A percentile compares a stretch with the other conserved stretches of the same genome.
phyloP scores from a whole-genome alignment of 164 flowering plant genomes.

The Platanus orientalis region DNA sequence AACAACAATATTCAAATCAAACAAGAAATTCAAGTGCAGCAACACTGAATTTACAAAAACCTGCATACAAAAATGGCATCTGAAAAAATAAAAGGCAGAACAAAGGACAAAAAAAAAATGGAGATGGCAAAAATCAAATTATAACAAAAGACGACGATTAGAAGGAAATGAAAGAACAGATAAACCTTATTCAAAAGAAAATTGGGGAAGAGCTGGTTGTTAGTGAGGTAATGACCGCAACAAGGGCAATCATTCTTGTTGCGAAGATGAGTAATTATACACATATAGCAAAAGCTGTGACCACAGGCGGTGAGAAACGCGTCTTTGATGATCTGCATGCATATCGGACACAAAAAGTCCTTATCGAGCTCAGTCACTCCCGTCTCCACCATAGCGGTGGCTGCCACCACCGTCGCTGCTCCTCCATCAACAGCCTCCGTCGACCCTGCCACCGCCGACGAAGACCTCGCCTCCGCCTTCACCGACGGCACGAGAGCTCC shows the following conservation, averaged over 20 bases:
- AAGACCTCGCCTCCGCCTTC: constrained; percentile 33
- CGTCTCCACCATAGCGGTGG: constrained; percentile 8
- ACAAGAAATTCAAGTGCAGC: neutral
- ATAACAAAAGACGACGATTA: neutral
- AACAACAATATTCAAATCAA: too few species aligned
- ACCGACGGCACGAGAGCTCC: constrained; percentile 65
- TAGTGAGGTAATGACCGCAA: constrained; percentile 65
- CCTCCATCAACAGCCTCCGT: constrained; percentile 2
- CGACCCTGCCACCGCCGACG: constrained; percentile 13
- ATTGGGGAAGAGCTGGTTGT: constrained; percentile 74
- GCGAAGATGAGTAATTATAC: constrained; percentile 81
- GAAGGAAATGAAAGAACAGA: neutral
- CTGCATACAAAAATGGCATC: neutral
- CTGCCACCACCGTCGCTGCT: constrained; percentile 5
- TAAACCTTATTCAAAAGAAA: constrained; percentile 80
- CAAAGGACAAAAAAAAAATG: neutral
- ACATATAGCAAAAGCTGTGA: constrained; percentile 96
- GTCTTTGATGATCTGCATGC: constrained; percentile 92
- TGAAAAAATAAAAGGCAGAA: neutral
- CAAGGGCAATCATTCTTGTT: constrained; percentile 95
- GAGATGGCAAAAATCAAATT: neutral
- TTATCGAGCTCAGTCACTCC: constrained; percentile 46
- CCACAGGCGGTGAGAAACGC: constrained; percentile 94
- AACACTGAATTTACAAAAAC: neutral
- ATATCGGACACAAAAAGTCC: constrained; percentile 84